Evolutionary conservation across 306 rosid genomes (phyloP), one percentile per base, ranked within the genome.

Genomic region (Cicer arietinum): DNA sequence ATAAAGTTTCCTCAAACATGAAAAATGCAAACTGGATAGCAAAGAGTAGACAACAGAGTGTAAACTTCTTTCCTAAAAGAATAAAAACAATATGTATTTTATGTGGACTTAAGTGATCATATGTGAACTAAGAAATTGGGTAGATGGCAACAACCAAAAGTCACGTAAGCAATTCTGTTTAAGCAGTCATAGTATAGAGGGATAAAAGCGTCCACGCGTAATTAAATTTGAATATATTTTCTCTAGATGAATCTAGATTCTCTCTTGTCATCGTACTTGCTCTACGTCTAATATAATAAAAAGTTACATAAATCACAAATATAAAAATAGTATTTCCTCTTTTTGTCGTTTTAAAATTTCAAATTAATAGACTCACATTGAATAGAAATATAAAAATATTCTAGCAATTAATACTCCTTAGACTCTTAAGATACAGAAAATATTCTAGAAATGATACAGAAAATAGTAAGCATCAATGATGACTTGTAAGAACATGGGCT

Each of bases 151-250:
- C 67, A 53, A 68, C 73, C 70, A 37, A 52, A 51, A 44, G 77
- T 39, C 69, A 69, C 73, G 68, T 63, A 83, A 74, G 65, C 69
- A 65, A 72, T 57, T 62, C 18, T 8, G 20, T 17, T 1, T 6
- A 18, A 20, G 17, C 39, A 69, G 39, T 69, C 20, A 67, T 25
- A 2, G 3, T 51, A 69, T 54, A 61, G 67, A 39, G 53, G 57
- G 66, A 52, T 52, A 12, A 44, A 64, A 69, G 73, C n/a, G 76
- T 62, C 65, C 42, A 87, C 89, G 89, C 93, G 90, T 70, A 77
- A 43, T 37, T 35, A 39, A 69, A 68, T 76, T 85, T 76, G 91
- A 87, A 89, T 30, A 59, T 84, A 83, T 88, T 41, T 1, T 13
- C 11, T 40, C 4, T n/a, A 16, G 37, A 30, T 30, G 37, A 0